Conservation (phyloP, 345 rosid genomes). For the Acer yangbiense region DNA sequence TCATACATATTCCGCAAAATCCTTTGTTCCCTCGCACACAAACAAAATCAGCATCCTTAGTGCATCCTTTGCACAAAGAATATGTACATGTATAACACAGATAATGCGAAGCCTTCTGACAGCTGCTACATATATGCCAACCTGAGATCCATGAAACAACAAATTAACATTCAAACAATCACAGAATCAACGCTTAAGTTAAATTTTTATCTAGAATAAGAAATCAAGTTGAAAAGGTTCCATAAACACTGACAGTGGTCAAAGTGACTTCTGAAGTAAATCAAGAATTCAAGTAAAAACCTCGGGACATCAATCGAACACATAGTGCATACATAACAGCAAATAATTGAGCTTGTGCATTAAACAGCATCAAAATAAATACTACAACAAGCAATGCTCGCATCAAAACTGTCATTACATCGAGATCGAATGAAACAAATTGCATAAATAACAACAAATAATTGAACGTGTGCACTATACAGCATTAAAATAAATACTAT, state of each 20-base stretch:
- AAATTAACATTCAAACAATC: conserved; percentile 7
- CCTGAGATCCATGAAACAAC: conserved; percentile 52
- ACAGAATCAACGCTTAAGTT: not conserved
- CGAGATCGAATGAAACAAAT: not conserved
- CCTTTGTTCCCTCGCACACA: conserved; percentile 84
- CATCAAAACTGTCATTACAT: not conserved
- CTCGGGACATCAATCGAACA: not conserved
- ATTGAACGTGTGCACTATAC: not conserved
- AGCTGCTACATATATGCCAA: conserved; percentile 92
- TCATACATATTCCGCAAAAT: conserved; percentile 88
- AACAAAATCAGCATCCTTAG: conserved; percentile 80
- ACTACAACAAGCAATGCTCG: not conserved
- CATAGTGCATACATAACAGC: not conserved
- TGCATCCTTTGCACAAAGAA: conserved; percentile 93
- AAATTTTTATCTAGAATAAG: not conserved
- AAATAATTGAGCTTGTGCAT: not conserved
- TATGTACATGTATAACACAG: conserved; percentile 98
- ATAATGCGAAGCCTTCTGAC: conserved; percentile 78
- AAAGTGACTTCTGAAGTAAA: not conserved
- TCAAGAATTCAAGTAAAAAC: not conserved
- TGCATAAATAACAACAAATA: not conserved
- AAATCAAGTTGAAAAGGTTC: not conserved
- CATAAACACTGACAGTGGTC: not conserved
- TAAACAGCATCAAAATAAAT: not conserved
- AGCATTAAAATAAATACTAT: not conserved